These are phyloP conservation scores for Nitzschia sp. DNA, from an alignment of 108 stramenopile species.

Conservation along the genomic window DNA sequence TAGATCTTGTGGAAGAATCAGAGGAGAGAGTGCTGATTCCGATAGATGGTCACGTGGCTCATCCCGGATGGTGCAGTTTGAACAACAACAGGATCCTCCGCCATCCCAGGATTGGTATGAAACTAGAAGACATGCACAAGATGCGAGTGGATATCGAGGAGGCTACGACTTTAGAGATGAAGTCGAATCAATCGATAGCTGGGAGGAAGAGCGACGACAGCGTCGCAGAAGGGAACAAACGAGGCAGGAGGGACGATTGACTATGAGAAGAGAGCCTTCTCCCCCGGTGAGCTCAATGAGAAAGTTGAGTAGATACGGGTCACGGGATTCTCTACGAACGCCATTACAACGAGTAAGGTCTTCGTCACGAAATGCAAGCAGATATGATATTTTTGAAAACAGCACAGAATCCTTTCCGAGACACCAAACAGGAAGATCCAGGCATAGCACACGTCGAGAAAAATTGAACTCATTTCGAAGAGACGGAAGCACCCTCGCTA, in stretches of 20 bases:
- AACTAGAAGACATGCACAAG: background rate
- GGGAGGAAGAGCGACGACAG: background rate
- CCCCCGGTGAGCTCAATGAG: background rate
- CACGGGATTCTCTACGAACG: too few relatives aligned
- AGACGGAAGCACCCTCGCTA: background rate
- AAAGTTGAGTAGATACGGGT: too few relatives aligned
- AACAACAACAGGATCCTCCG: background rate
- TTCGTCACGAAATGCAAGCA: too few relatives aligned
- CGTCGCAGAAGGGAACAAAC: too few relatives aligned
- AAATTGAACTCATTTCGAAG: too few relatives aligned
- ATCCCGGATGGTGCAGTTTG: background rate
- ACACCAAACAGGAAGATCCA: too few relatives aligned
- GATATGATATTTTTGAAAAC: too few relatives aligned
- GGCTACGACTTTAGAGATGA: conserved; percentile 16
- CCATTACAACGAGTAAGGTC: too few relatives aligned
- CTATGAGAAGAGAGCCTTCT: background rate
- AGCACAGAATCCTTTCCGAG: too few relatives aligned
- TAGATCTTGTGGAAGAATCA: too few relatives aligned
- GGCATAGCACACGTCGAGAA: too few relatives aligned
- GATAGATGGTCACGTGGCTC: background rate
- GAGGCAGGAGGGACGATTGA: background rate
- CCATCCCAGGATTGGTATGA: background rate
- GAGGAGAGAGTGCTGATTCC: too few relatives aligned
- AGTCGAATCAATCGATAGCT: conserved; percentile 1
- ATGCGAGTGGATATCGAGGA: background rate